phyloP scores from a whole-genome alignment of 1,139 yeast genomes.

The Yamadazyma atlantica region DNA sequence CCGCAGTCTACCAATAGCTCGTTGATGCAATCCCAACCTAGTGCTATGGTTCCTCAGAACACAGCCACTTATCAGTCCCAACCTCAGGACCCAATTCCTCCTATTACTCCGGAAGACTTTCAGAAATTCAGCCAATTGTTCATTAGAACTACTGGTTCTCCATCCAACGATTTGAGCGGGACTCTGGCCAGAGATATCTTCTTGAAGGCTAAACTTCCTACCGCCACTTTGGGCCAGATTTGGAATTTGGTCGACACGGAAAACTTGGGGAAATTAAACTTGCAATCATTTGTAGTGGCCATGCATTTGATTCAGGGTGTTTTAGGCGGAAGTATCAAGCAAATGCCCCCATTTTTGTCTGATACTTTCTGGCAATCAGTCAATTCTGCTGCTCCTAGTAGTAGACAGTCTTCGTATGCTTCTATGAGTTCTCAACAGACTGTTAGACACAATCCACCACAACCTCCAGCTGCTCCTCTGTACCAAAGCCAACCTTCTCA shows the following conservation, averaged over 20 bases:
- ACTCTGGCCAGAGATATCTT: slow-evolving; percentile 80
- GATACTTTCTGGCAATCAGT: slow-evolving; percentile 64
- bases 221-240: slow-evolving; percentile 73
- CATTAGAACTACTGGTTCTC: slow-evolving; percentile 66
- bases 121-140: slow-evolving; percentile 73
- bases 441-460: slow-evolving; percentile 32
- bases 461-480: too few relatives aligned
- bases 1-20: slow-evolving; percentile 42
- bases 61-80: slow-evolving; percentile 29
- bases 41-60: slow-evolving; percentile 35
- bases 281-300: slow-evolving; percentile 81
- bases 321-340: slow-evolving; percentile 63
- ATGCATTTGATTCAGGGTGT: slow-evolving; percentile 92
- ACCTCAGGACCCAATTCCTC: slow-evolving; percentile 53
- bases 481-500: too few relatives aligned
- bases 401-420: slow-evolving; percentile 43
- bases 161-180: slow-evolving; percentile 57
- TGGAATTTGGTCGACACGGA: slow-evolving; percentile 86
- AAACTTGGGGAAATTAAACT: slow-evolving; percentile 67
- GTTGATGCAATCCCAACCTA: slow-evolving; percentile 52
- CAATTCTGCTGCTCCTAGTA: slow-evolving; percentile 14
- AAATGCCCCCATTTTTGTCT: slow-evolving; percentile 72
- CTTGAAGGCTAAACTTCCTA: slow-evolving; percentile 81
- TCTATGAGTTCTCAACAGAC: slow-evolving; percentile 55
- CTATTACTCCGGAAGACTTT: slow-evolving; percentile 63